Evolutionary conservation across 2,329 filamentous ascomycete genomes (phyloP).

Genomic region (Stemphylium lycopersici): DNA sequence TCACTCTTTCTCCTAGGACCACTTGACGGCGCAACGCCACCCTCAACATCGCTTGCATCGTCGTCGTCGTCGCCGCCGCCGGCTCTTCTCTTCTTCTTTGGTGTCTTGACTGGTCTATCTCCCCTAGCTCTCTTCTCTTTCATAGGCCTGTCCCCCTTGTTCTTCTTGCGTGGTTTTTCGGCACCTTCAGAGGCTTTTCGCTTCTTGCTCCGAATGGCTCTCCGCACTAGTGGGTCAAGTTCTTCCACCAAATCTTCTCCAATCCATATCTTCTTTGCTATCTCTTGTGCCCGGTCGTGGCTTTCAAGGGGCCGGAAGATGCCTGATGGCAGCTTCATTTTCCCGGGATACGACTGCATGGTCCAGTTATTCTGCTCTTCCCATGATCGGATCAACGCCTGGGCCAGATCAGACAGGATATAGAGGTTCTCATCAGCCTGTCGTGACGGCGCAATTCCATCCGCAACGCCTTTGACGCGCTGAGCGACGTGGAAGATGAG

Average conservation of each 20-base stretch:
- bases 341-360: conserved; percentile 81
- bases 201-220: conserved; percentile 66
- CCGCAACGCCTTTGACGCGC: conserved; percentile 86
- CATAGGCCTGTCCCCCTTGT: conserved; percentile 34
- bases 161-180: conserved; percentile 45
- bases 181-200: conserved; percentile 38
- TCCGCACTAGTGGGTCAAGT: conserved; percentile 78
- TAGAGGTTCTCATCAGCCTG: conserved; percentile 74
- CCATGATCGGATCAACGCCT: conserved; percentile 81
- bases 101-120: conserved; percentile 44
- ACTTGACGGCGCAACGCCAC: conserved; percentile 41
- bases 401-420: conserved; percentile 84
- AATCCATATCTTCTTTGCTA: conserved; percentile 84
- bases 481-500: conserved; percentile 92
- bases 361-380: conserved; percentile 86
- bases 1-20: conserved; percentile 53
- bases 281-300: conserved; percentile 79
- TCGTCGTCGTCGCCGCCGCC: conserved; percentile 45
- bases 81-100: conserved; percentile 43
- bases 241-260: conserved; percentile 75
- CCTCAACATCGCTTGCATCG: conserved; percentile 40
- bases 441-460: conserved; percentile 69
- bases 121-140: conserved; percentile 43
- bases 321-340: conserved; percentile 78
- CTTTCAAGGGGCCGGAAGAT: conserved; percentile 77